Base-by-base conservation (phyloP, 805 yeast genomes). In the Cyberlindnera meyerae region DNA sequence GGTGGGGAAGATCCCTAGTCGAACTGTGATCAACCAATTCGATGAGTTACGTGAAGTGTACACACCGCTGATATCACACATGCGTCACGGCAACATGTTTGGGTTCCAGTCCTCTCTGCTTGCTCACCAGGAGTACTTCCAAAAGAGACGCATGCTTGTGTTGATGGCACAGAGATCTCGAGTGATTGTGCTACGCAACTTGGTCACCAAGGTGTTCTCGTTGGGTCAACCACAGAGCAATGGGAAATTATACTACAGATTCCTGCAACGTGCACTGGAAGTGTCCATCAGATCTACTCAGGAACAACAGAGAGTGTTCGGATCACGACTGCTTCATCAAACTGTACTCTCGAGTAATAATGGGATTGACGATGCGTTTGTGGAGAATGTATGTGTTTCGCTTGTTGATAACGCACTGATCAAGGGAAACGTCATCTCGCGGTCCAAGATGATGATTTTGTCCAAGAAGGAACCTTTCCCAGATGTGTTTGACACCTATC, bases 351-450 rank as follows among this genome's bases (percentile, higher is more conserved):
- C 22, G 9, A n/a, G n/a, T n/a, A 26, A 34, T 5, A 48, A 41
- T 3, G 21, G 40, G 3, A 36, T 65, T 28, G 75, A 72, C 40
- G 33, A 49, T 11, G 25, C 40, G 11, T 58, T 69, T 26, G 63
- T 69, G 9, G 82, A 77, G 41, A 76, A 73, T 35, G 46, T 77
- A 7, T 53, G 76, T 31, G 60, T 72, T 11, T 57, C 73, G 2
- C 47, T 78, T n/a, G 68, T 74, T 27, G 80, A 74, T 42, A 73
- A 72, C 39, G 73, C 71, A 37, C 51, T 75, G 13, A 47, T 78
- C 24, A 73, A 68, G 42, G 82, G 79, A 0, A 77, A 76, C 40
- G 49, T 75, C 0, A 60, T 66, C 24, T 63, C 74, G 1, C 54
- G 66, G 24, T 51, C 62, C 8, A 57, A 66, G 27, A 56, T 61